A percentile compares a stretch with the other conserved stretches of the same genome.
Evolutionary conservation across 768 basidiomycete genomes (phyloP).

Genomic region (Suillus cothurnatus): DNA sequence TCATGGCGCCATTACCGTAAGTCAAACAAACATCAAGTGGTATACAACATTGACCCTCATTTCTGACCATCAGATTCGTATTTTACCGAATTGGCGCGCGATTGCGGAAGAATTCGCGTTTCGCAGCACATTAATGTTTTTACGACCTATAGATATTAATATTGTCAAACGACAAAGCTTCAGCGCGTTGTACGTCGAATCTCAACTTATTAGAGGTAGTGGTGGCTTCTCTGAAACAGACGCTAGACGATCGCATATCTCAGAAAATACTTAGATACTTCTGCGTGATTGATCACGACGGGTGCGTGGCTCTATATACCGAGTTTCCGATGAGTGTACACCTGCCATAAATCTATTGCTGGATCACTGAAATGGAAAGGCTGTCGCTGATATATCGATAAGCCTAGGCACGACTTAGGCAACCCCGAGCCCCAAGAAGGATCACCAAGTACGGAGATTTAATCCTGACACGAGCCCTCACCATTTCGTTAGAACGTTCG

Average conservation of each 20-base stretch:
- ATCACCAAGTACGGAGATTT: not conserved
- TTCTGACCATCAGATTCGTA: constrained; percentile 39
- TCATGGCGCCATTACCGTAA: constrained; percentile 66
- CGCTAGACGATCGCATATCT: not conserved
- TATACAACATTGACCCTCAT: not conserved
- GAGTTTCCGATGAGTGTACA: not conserved
- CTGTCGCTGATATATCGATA: not conserved
- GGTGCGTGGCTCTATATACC: not conserved
- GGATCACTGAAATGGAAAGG: not conserved
- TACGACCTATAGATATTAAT: not conserved
- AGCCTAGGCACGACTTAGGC: not conserved
- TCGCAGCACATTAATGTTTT: constrained; percentile 33
- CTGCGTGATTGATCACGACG: not conserved
- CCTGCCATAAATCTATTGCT: not conserved
- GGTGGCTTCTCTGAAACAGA: not conserved
- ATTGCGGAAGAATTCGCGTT: constrained; percentile 45
- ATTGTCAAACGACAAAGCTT: not conserved
- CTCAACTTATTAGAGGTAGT: not conserved
- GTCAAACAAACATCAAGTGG: constrained; percentile 22
- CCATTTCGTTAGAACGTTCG: not conserved
- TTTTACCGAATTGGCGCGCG: constrained; percentile 50
- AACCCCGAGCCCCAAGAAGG: not conserved
- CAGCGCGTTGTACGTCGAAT: not conserved
- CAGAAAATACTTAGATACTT: too few species aligned
- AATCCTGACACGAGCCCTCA: not conserved